Evolutionary conservation across 305 asterid species (phyloP).

Genomic region (Coffea humblotiana): DNA sequence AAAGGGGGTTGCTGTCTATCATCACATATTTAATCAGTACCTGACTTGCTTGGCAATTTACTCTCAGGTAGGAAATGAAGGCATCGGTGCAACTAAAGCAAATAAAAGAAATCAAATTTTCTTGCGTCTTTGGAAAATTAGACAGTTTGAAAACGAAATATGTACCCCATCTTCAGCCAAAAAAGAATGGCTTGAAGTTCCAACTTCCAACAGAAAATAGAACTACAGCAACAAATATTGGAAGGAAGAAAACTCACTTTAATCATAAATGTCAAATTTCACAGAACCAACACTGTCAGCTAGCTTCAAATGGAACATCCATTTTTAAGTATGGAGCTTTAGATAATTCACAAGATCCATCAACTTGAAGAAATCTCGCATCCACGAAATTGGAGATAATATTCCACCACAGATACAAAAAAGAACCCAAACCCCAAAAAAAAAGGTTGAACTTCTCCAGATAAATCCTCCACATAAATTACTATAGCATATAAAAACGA

Average conservation of each 20-base stretch:
- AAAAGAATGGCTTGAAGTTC: no score
- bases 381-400: background rate
- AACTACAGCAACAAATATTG: background rate
- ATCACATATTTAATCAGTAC: no score
- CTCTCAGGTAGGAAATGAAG: no score
- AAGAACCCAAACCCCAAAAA: background rate
- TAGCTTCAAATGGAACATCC: background rate
- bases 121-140: background rate
- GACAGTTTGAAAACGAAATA: background rate
- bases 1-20: background rate
- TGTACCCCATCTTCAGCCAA: background rate
- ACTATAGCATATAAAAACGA: background rate
- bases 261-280: background rate
- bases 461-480: background rate
- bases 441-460: background rate
- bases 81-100: no score
- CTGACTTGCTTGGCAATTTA: no score
- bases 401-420: background rate
- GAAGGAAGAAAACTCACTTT: background rate
- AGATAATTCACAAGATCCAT: background rate
- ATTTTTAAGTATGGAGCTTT: background rate
- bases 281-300: background rate
- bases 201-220: background rate
- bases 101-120: no score
- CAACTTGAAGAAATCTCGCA: background rate